Evolutionary conservation across 2,329 filamentous ascomycete species (phyloP).

Genomic region (Penicillium sumatraense): DNA sequence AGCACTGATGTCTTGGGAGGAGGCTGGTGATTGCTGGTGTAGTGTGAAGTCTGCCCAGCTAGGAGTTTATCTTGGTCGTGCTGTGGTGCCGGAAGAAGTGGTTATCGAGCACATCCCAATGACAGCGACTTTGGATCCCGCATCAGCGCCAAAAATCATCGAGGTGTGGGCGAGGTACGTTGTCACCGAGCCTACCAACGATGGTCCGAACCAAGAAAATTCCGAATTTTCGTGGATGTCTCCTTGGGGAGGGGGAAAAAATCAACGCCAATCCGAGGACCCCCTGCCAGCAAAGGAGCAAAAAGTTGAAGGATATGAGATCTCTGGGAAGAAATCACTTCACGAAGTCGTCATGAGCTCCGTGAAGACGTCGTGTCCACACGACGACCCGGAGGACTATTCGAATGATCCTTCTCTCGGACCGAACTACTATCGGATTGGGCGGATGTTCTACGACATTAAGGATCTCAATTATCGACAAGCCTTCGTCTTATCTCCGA

Average conservation of each 20-base stretch:
- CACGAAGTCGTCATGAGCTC: constrained; percentile 37
- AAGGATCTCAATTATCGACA: constrained; percentile 41
- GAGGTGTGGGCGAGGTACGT: constrained; percentile 70
- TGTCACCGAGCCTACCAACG: constrained; percentile 36
- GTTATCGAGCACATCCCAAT: constrained; percentile 73
- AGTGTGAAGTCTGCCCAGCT: constrained; percentile 55
- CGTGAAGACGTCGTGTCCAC: constrained; percentile 34
- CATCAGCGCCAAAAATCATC: constrained; percentile 66
- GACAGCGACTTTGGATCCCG: constrained; percentile 64
- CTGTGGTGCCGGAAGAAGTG: constrained; percentile 69
- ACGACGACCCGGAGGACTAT: constrained; percentile 36
- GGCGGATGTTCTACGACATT: constrained; percentile 46
- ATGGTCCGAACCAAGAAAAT: neutral
- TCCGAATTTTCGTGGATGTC: constrained; percentile 1
- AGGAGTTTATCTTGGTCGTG: constrained; percentile 40
- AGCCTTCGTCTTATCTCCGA: constrained; percentile 42
- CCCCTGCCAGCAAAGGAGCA: constrained; percentile 9
- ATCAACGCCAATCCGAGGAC: neutral
- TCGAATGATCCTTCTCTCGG: constrained; percentile 43
- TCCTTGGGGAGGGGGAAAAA: neutral
- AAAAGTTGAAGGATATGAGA: constrained; percentile 14
- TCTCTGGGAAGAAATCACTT: constrained; percentile 26
- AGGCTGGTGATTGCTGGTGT: constrained; percentile 89
- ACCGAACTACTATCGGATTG: constrained; percentile 44
- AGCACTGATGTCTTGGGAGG: constrained; percentile 72